Evolutionary conservation across 257 asterid species (phyloP).

Genomic region (Lavandula angustifolia): DNA sequence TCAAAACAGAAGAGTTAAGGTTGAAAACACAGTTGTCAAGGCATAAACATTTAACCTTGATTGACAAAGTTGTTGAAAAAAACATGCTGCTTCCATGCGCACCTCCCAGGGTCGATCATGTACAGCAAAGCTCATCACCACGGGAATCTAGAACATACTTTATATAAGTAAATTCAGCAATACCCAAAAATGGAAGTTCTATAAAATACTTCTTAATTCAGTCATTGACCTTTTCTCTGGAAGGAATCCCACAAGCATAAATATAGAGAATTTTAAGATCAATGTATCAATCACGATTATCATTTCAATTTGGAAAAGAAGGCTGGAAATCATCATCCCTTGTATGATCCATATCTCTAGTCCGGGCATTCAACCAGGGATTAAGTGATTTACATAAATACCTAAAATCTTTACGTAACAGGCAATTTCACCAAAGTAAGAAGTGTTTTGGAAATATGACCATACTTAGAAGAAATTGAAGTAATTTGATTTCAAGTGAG

Average conservation of each 20-base stretch:
- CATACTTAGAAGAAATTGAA: background rate
- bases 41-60: conserved; percentile 64
- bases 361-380: conserved; percentile 2
- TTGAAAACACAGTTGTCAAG: conserved; percentile 15
- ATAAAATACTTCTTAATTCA: background rate
- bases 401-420: conserved; percentile 5
- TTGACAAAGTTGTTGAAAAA: conserved; percentile 94
- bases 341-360: conserved; percentile 8
- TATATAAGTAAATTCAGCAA: conserved; percentile 24
- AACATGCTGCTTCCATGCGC: conserved; percentile 97
- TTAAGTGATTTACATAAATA: background rate
- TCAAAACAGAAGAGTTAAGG: conserved; percentile 15
- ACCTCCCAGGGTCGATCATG: conserved; percentile 93
- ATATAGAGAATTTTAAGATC: background rate
- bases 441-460: background rate
- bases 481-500: background rate
- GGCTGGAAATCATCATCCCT: conserved; percentile 14
- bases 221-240: background rate
- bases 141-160: conserved; percentile 64
- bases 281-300: conserved; percentile 3
- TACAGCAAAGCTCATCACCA: conserved; percentile 89
- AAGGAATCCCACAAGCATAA: background rate
- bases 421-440: background rate
- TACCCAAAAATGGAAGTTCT: background rate
- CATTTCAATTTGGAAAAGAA: background rate